These are phyloP conservation scores for Trametes sanguinea DNA, from an alignment of 768 basidiomycete genomes.

Conservation along the genomic window DNA sequence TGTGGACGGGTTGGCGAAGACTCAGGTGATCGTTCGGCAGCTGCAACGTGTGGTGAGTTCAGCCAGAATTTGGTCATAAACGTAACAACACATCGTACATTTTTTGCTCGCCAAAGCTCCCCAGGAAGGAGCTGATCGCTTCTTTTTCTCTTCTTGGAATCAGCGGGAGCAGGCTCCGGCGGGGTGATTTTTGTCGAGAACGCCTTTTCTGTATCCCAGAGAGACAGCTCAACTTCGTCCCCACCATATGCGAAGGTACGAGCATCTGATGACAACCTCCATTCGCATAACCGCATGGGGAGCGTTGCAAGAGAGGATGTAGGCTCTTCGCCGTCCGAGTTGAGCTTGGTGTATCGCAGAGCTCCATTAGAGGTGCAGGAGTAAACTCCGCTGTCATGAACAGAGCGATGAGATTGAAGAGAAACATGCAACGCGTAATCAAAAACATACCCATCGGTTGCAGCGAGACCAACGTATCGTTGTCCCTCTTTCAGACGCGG, in stretches of 20 bases:
- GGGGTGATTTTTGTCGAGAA: constrained; percentile 34
- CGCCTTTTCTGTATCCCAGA: constrained; percentile 75
- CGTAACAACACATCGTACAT: constrained; percentile 44
- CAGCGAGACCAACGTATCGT: constrained; percentile 62
- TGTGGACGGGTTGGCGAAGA: constrained; percentile 77
- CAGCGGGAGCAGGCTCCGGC: constrained; percentile 20
- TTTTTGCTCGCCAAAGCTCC: constrained; percentile 85
- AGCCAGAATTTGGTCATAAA: not conserved
- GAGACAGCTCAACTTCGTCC: constrained; percentile 80
- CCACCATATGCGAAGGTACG: constrained; percentile 78
- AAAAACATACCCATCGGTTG: constrained; percentile 48
- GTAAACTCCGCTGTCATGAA: constrained; percentile 45
- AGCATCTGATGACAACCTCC: constrained; percentile 56
- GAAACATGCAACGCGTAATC: not conserved
- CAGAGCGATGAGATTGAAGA: not conserved
- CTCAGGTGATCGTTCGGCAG: constrained; percentile 72
- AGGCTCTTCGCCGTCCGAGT: constrained; percentile 28
- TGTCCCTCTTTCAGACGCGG: constrained; percentile 52
- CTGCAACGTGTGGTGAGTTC: constrained; percentile 35
- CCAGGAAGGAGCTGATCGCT: constrained; percentile 60
- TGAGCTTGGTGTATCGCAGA: constrained; percentile 49
- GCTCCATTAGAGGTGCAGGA: constrained; percentile 81
- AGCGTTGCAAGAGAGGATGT: constrained; percentile 42
- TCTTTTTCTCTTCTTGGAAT: constrained; percentile 60
- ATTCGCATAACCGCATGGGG: constrained; percentile 69